A percentile compares a stretch with the other conserved stretches of the same genome.
phyloP scores from a whole-genome alignment of 192 early-diverging fungal genomes.

The Lunasporangiospora selenospora region DNA sequence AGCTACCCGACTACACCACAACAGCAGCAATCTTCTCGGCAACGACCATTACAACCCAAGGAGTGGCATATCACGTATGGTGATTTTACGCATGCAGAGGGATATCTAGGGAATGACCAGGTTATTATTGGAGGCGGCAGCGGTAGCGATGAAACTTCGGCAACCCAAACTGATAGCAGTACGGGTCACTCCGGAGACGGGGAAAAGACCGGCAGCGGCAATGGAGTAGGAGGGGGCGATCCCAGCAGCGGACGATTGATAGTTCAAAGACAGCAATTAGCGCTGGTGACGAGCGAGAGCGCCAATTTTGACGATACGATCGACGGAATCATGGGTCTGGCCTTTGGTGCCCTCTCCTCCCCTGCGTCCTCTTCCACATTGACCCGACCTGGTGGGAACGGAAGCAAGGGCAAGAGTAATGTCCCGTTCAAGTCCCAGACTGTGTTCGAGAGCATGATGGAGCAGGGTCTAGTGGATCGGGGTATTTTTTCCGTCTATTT shows the following conservation, averaged over 20 bases:
- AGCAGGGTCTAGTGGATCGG: slow-evolving; percentile 57
- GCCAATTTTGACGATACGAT: slow-evolving; percentile 57
- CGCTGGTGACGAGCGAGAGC: slow-evolving; percentile 57
- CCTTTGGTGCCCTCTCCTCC: slow-evolving; percentile 50
- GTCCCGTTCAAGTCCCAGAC: no score
- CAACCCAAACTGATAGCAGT: no score
- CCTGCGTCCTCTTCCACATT: slow-evolving; percentile 24
- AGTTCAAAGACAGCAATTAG: slow-evolving; percentile 1
- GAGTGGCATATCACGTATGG: slow-evolving; percentile 24
- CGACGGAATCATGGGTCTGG: slow-evolving; percentile 68
- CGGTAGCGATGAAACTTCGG: background rate
- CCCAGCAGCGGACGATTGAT: no score
- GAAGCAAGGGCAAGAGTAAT: no score
- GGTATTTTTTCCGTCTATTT: slow-evolving; percentile 70
- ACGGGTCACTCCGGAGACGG: background rate
- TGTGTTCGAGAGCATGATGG: slow-evolving; percentile 60
- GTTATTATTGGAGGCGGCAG: slow-evolving; percentile 3
- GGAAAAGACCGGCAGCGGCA: background rate
- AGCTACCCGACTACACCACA: background rate
- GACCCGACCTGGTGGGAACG: no score
- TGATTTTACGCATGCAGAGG: slow-evolving; percentile 15
- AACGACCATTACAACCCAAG: no score
- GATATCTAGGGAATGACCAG: slow-evolving; percentile 6
- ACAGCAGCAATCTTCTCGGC: no score
- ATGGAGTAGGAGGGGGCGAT: no score